Base-by-base conservation (phyloP, 805 yeast genomes). In the Ogataea trehaloabstinens region DNA sequence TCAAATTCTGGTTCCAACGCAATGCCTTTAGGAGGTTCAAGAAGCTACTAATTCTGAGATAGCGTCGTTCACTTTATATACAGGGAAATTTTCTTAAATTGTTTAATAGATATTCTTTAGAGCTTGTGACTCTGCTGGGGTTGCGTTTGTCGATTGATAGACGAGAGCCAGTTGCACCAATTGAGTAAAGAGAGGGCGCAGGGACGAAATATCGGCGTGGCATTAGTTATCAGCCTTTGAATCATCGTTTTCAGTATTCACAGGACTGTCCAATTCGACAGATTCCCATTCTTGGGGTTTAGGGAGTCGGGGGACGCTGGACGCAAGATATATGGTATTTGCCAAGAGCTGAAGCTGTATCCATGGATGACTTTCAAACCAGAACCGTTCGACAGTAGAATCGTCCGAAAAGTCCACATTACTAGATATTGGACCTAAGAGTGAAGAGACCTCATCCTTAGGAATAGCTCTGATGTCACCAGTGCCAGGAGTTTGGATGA, bases 1-100 rank as follows among this genome's bases (percentile, higher is more conserved):
- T 65, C 72, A 38, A 62, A 73, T 42, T 56, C 69, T 22, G 80
- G 80, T 31, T 55, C 74, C 47, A 75, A 75, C 64, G 54, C 48
- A 46, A 69, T 73, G 42, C 80, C 80, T 40, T 44, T 75, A 56
- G 62, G 63, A 53, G 55, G 56, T 48, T 71, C 74, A 58, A 70
- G 76, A 42, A 40, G 38, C 24, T 51, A 55, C 66, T 61, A 51
- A 27, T 19, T 25, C 32, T 25, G 17, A 8, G n/a, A n/a, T n/a
- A n/a, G n/a, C n/a, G n/a, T n/a, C n/a, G n/a, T n/a, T n/a, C n/a
- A n/a, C n/a, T n/a, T n/a, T n/a, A n/a, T n/a, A n/a, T n/a, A n/a
- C n/a, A n/a, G n/a, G n/a, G n/a, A n/a, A n/a, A n/a, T n/a, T n/a
- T n/a, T n/a, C n/a, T n/a, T n/a, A n/a, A n/a, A n/a, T n/a, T n/a